These are phyloP conservation scores for Wallacemonas sp. DNA, from an alignment of 208 protist species.

Conservation along the genomic window DNA sequence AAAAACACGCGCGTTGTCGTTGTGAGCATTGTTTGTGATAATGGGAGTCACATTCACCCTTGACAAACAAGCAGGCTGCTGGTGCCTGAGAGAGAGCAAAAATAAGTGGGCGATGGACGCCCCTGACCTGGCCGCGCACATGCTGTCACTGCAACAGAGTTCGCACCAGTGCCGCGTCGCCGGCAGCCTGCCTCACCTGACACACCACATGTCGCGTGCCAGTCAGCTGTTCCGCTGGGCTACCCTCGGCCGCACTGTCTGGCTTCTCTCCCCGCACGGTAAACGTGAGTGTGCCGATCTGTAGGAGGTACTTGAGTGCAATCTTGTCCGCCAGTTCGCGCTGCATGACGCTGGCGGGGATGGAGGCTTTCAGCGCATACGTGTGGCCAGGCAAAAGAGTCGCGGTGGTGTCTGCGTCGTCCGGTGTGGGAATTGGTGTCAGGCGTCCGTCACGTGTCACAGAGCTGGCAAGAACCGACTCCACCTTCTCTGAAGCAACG, in stretches of 20 bases:
- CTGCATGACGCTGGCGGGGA: neutral
- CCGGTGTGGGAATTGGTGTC: neutral
- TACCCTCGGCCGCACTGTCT: neutral
- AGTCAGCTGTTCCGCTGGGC: neutral
- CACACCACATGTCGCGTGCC: slow-evolving; percentile 18
- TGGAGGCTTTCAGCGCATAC: slow-evolving; percentile 9
- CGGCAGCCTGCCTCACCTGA: slow-evolving; percentile 17
- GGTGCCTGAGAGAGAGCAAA: too few species aligned
- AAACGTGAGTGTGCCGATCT: slow-evolving; percentile 44
- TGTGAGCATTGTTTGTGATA: too few species aligned
- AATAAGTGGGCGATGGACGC: too few species aligned
- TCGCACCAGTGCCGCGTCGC: neutral
- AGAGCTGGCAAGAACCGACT: slow-evolving; percentile 4
- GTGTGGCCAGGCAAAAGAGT: neutral
- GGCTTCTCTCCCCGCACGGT: neutral
- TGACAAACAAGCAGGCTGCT: too few species aligned
- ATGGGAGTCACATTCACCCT: too few species aligned
- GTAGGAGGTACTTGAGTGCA: slow-evolving; percentile 52
- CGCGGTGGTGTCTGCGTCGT: neutral
- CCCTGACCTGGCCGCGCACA: too few species aligned
- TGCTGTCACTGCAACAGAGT: neutral
- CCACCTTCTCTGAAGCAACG: slow-evolving; percentile 29
- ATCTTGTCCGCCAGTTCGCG: neutral
- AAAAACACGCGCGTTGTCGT: too few species aligned
- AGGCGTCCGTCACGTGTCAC: neutral